Conservation (phyloP, 2,329 filamentous ascomycete genomes). For the Colletotrichum cordylinicola region DNA sequence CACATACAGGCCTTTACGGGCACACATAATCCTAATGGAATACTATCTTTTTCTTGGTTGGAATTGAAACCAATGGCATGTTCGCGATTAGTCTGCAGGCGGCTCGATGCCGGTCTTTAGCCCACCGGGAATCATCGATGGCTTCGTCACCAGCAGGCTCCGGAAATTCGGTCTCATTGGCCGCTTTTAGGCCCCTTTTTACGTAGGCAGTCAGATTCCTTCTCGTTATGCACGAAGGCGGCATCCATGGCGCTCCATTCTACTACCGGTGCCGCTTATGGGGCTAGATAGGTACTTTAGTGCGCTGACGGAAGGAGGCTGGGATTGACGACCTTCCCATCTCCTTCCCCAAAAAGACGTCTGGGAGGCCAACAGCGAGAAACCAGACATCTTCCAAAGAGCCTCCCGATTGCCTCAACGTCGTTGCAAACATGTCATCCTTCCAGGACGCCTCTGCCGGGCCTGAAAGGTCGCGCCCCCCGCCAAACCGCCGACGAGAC, state of each 20-base stretch:
- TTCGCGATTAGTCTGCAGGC: not conserved
- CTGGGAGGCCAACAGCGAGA: not conserved
- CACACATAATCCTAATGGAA: not conserved
- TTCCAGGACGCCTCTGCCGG: not conserved
- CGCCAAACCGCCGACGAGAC: constrained; percentile 33
- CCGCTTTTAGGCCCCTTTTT: not conserved
- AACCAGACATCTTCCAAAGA: not conserved
- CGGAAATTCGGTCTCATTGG: not conserved
- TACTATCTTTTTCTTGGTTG: not conserved
- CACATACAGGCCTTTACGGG: not conserved
- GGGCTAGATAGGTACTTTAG: not conserved
- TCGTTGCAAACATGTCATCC: not conserved
- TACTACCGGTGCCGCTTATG: not conserved
- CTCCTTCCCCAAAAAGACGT: not conserved
- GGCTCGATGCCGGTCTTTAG: not conserved
- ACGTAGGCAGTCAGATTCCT: not conserved
- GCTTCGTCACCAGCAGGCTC: not conserved
- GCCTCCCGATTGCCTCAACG: not conserved
- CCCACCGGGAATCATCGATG: not conserved
- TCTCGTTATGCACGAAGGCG: not conserved
- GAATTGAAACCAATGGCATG: not conserved
- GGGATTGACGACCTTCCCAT: not conserved
- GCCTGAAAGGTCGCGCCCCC: not conserved
- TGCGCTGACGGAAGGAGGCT: not conserved
- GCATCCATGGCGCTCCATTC: not conserved